Evolutionary conservation across 495 filamentous ascomycete species (phyloP).

Genomic region (Penicillium longicatenatum): DNA sequence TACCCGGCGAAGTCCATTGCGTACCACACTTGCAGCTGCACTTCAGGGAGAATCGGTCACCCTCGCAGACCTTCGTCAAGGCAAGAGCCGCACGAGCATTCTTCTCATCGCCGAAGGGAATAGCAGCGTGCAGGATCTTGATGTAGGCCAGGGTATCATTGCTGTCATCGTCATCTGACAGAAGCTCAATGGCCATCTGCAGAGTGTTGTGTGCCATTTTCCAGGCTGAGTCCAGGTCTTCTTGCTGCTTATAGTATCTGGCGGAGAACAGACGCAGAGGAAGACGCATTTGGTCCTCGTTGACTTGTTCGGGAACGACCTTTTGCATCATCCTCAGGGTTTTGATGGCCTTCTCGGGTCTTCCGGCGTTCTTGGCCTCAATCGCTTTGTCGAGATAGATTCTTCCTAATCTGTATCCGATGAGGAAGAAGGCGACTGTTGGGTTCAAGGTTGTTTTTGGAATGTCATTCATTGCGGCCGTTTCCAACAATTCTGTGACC

Average conservation of each 20-base stretch:
- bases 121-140: conserved; percentile 8
- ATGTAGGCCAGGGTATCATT: conserved; percentile 14
- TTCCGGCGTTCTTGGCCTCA: background rate
- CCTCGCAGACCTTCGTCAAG: conserved; percentile 7
- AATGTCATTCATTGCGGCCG: background rate
- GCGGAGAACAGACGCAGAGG: conserved; percentile 7
- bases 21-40: background rate
- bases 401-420: background rate
- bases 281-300: conserved; percentile 11
- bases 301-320: conserved; percentile 1
- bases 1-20: conserved; percentile 4
- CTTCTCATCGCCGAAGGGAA: conserved; percentile 8
- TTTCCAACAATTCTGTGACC: background rate
- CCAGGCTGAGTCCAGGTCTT: conserved; percentile 1
- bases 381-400: conserved; percentile 3
- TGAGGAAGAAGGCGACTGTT: background rate
- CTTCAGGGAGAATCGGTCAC: background rate
- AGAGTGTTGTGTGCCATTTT: conserved; percentile 4
- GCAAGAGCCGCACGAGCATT: conserved; percentile 11
- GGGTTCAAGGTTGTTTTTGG: background rate
- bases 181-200: conserved; percentile 14
- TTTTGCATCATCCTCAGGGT: background rate
- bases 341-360: background rate
- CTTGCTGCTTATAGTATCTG: conserved; percentile 4
- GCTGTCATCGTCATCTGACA: conserved; percentile 10